phyloP scores from a whole-genome alignment of 257 asterid genomes.

The Solanum virginianum region DNA sequence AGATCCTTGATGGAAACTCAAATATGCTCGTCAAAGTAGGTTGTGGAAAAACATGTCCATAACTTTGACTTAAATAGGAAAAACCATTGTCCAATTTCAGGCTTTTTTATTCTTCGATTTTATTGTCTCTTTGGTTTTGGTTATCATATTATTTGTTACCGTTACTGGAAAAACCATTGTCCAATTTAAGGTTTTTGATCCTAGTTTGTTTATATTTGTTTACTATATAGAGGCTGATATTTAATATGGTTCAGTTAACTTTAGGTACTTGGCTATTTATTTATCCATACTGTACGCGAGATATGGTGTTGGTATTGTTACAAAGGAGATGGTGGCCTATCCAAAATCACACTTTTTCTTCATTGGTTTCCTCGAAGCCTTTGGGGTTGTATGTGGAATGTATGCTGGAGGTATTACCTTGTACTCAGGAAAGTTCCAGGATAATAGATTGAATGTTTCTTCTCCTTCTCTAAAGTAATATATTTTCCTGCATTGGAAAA shows the following conservation, averaged over 20 bases:
- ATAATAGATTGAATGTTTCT: neutral
- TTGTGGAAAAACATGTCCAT: neutral
- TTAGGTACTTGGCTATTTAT: conserved; percentile 66
- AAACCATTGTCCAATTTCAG: no score
- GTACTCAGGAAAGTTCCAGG: neutral
- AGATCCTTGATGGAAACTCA: neutral
- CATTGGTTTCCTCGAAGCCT: conserved; percentile 81
- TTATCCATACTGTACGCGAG: conserved; percentile 50
- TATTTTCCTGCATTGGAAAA: neutral
- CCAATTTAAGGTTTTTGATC: neutral
- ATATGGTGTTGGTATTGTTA: conserved; percentile 48
- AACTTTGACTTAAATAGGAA: neutral
- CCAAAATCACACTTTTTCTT: conserved; percentile 55
- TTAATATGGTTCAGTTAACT: conserved; percentile 1
- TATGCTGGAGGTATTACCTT: conserved; percentile 66
- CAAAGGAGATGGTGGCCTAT: conserved; percentile 68
- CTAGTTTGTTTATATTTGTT: neutral
- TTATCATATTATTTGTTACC: no score
- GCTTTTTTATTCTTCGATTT: no score
- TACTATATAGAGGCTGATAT: neutral
- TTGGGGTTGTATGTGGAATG: conserved; percentile 84
- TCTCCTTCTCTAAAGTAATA: neutral
- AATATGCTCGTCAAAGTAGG: neutral
- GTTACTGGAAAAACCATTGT: neutral
- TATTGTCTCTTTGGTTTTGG: no score